Evolutionary conservation across 768 basidiomycete genomes (phyloP), one percentile per base, ranked within the genome.

Genomic region (Tylopilus subfusipes): DNA sequence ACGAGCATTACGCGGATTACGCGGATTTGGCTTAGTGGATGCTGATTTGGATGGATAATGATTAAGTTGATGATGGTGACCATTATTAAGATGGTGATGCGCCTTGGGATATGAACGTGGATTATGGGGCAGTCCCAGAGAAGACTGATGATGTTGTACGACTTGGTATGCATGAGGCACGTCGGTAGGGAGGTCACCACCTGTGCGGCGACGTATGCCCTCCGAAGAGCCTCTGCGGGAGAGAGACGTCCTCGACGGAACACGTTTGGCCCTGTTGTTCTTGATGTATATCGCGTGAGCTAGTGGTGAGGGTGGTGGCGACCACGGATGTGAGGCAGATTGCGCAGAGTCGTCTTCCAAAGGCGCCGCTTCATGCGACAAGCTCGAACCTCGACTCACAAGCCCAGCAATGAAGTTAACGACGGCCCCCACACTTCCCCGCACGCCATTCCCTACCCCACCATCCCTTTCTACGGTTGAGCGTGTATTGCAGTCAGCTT

Each of bases 381-480:
- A 18, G 47, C 62, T 67, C 16, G 63, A 40, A 30, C 60, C 63
- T 14, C 63, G 62, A 53, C 61, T 65, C 25, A 90, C 79, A 30
- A 88, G 73, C 1, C 85, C 84, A 3, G 85, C 66, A 18, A 91
- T 64, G 59, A 87, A 89, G 22, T 79, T 85, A 11, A 87, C 81
- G 42, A 89, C 82, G 4, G 82, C 78, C 25, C 72, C 73, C 1
- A 80, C 68, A 11, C 80, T 80, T 25, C 62, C 68, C 48, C 76
- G 73, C 53, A 79, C 66, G 48, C 73, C 76, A 22, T 71, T 71
- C 25, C 72, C 73, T 50, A 61, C 69, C 10, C 63, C 48, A 61
- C 66, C 55, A 54, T 52, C 64, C 33, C 62, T 68, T 57, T 53
- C 63, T 10, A 48, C 14, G 13, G 69, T 65, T 12, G 64, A 65